phyloP scores from a whole-genome alignment of 73 alveolate species.

The Stentor coeruleus region DNA sequence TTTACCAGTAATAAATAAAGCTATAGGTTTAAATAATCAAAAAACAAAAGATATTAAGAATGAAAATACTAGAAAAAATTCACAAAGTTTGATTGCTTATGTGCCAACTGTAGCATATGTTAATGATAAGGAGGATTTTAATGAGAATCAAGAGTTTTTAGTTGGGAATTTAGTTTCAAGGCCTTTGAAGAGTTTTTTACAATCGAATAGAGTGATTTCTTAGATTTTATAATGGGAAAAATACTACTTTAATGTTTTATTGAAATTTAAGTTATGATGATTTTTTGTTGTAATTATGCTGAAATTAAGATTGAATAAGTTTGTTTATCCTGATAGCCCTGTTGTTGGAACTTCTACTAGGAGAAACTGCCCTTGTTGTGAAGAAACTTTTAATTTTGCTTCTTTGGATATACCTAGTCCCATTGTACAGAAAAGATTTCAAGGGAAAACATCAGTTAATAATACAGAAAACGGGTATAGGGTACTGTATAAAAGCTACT shows the following conservation, averaged over 20 bases:
- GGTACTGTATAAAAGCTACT: background rate
- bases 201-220: no score
- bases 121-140: no score
- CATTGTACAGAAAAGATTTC: background rate
- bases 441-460: background rate
- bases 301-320: background rate
- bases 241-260: no score
- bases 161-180: no score
- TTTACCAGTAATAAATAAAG: background rate
- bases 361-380: slow-evolving; percentile 10
- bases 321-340: background rate
- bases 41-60: background rate
- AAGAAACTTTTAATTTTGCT: background rate
- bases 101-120: background rate
- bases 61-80: no score
- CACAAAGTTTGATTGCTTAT: background rate
- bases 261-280: no score
- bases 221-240: no score
- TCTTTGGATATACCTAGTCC: background rate
- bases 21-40: background rate
- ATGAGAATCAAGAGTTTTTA: no score
- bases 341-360: background rate
- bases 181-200: no score
- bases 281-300: no score
- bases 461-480: background rate